phyloP scores from a whole-genome alignment of 495 filamentous ascomycete genomes.

The Aspergillus homomorphus region DNA sequence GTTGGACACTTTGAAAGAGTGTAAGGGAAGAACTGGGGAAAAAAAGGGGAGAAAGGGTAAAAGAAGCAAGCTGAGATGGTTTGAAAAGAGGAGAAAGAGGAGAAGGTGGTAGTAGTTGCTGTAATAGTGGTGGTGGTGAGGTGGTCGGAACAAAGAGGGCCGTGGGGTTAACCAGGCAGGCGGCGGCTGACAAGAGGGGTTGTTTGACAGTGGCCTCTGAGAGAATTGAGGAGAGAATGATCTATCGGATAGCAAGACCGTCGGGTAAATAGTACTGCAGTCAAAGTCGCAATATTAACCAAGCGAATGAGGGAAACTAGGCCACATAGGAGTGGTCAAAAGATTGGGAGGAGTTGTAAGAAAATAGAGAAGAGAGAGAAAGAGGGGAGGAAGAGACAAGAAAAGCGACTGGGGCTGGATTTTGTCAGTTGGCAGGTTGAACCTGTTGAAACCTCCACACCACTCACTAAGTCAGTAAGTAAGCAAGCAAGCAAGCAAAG shows the following conservation, averaged over 20 bases:
- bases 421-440: conserved; percentile 9
- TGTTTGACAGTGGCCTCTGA: conserved; percentile 8
- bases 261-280: background rate
- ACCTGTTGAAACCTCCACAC: no score
- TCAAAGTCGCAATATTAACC: background rate
- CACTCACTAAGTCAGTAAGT: no score
- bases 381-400: conserved; percentile 5
- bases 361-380: background rate
- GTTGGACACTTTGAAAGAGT: conserved; percentile 20
- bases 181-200: conserved; percentile 19
- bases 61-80: background rate
- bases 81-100: conserved; percentile 1
- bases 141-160: conserved; percentile 20
- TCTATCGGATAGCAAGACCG: background rate
- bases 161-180: conserved; percentile 17
- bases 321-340: background rate
- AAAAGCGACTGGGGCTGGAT: conserved; percentile 1
- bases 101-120: background rate
- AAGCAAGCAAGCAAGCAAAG: background rate
- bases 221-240: conserved; percentile 2
- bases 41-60: conserved; percentile 1
- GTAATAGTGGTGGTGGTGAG: background rate
- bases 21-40: conserved; percentile 7
- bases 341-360: background rate
- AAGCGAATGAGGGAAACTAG: background rate